Base-by-base conservation (phyloP, 2,329 filamentous ascomycete species). In the Scytalidium sp. region DNA sequence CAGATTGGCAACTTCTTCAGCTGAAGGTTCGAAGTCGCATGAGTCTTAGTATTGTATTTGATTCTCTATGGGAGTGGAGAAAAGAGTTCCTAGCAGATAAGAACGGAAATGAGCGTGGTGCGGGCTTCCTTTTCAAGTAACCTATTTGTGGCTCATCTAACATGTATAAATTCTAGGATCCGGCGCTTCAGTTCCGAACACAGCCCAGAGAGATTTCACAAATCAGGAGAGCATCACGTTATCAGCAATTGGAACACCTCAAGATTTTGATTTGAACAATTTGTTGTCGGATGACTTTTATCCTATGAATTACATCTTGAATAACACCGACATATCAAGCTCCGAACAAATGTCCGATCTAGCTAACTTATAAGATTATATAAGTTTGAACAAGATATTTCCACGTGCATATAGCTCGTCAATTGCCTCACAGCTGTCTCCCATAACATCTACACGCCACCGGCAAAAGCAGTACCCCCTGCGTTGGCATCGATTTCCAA, bases 401-500 rank as follows among this genome's bases (percentile, higher is more conserved):
- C n/a, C n/a, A n/a, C n/a, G n/a, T n/a, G n/a, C n/a, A n/a, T n/a
- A n/a, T n/a, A n/a, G n/a, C n/a, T n/a, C n/a, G n/a, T n/a, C n/a
- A n/a, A n/a, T n/a, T n/a, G n/a, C n/a, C n/a, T n/a, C n/a, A n/a
- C n/a, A n/a, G n/a, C n/a, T n/a, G n/a, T n/a, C n/a, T n/a, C n/a
- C 5, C 2, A 3, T 17, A 32, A 10, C 21, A 17, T 11, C 36
- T 27, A 46, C 10, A 46, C 43, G 3, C 43, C 43, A 15, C 19
- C 19, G 2, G 23, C 43, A 46, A 17, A 46, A 29, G 29, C 15
- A 2, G 23, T 39, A 10, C 43, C 43, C n/a, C 43, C 43, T 32
- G 43, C 43, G 9, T 36, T 2, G 7, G 19, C 20, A 49, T 80
- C 78, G 56, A 80, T 72, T 8, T 70, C 72, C 61, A 78, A 72